Conservation (phyloP, 345 rosid genomes). For the Excoecaria cochinchinensis region DNA sequence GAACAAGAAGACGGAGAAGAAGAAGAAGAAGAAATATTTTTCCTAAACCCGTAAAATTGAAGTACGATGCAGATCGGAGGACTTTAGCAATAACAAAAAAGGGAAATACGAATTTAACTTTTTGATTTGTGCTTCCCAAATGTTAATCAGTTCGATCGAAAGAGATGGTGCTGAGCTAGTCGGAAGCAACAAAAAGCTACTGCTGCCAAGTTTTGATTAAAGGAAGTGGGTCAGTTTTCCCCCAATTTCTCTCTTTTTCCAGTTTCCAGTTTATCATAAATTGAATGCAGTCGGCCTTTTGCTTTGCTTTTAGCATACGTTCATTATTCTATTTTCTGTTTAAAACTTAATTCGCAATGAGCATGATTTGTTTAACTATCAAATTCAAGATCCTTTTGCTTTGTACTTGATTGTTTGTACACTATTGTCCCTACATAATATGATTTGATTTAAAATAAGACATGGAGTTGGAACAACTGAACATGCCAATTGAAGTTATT, state of each 20-base stretch:
- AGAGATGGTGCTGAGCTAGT: not conserved
- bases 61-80: not conserved
- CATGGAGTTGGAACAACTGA: slow-evolving; percentile 11
- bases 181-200: not conserved
- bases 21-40: no score
- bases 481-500: slow-evolving; percentile 42
- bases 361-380: not conserved
- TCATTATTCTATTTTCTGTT: no score
- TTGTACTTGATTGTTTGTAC: not conserved
- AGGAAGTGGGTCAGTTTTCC: not conserved
- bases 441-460: not conserved
- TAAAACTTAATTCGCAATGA: no score
- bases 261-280: not conserved
- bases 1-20: no score
- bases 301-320: no score
- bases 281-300: not conserved
- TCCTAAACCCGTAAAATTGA: no score
- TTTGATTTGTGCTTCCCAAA: not conserved
- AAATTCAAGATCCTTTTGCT: not conserved
- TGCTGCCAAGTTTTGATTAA: not conserved
- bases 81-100: not conserved
- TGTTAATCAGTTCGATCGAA: not conserved
- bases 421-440: not conserved
- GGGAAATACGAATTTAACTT: not conserved
- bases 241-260: not conserved